Conservation (phyloP, 768 basidiomycete genomes). For the Lactarius psammicola region DNA sequence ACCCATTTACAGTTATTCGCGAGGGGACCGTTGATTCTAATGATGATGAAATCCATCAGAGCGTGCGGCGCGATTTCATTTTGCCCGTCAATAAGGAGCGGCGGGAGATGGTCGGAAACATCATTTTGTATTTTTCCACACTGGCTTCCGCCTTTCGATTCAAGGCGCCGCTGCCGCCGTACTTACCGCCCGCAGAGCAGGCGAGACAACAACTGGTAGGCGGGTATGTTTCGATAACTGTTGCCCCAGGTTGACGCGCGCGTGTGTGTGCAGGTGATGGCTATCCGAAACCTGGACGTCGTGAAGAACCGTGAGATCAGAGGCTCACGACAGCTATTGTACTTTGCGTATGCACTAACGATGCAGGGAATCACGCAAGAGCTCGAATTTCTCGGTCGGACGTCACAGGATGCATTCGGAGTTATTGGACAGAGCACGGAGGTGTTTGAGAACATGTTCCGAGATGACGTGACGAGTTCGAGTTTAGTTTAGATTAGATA, state of each 20-base stretch:
- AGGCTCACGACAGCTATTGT: constrained; percentile 82
- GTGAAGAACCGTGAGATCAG: constrained; percentile 81
- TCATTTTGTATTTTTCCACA: constrained; percentile 84
- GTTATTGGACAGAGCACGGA: constrained; percentile 81
- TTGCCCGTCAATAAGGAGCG: constrained; percentile 86
- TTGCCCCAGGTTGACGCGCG: not conserved
- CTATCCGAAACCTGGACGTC: constrained; percentile 81
- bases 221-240: not conserved
- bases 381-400: constrained; percentile 76
- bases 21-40: not conserved
- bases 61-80: constrained; percentile 83
- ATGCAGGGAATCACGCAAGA: constrained; percentile 94
- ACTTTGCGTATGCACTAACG: constrained; percentile 90
- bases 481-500: not conserved
- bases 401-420: constrained; percentile 87
- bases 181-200: constrained; percentile 89
- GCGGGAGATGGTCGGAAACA: constrained; percentile 92
- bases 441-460: constrained; percentile 82
- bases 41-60: constrained; percentile 50
- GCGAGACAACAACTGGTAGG: constrained; percentile 75
- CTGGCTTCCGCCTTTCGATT: constrained; percentile 76
- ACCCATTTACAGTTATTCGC: too few relatives aligned
- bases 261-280: constrained; percentile 55
- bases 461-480: constrained; percentile 17
- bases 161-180: constrained; percentile 93